Evolutionary conservation across 1,139 yeast species (phyloP).

Genomic region (Blastobotrys ciferrii): DNA sequence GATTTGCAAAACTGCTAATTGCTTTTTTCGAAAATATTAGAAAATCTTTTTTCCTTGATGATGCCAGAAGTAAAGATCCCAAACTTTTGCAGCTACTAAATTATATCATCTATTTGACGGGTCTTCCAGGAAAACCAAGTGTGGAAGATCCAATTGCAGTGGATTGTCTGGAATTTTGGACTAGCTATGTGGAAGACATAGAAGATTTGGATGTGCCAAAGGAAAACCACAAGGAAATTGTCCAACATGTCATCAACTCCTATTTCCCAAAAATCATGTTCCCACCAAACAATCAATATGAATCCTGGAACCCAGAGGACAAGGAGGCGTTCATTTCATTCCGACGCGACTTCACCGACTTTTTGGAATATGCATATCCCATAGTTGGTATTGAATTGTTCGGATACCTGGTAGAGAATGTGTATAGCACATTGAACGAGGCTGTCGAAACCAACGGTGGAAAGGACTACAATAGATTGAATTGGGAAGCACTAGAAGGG

Average conservation of each 20-base stretch:
- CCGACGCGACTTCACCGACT: conserved; percentile 71
- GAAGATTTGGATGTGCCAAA: conserved; percentile 49
- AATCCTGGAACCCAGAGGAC: conserved; percentile 31
- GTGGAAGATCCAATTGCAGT: conserved; percentile 65
- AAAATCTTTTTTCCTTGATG: conserved; percentile 7
- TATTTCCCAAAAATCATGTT: conserved; percentile 65
- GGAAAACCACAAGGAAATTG: conserved; percentile 39
- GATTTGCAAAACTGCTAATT: conserved; percentile 12
- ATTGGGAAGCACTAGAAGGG: conserved; percentile 59
- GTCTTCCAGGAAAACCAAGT: conserved; percentile 59
- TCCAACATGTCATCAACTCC: conserved; percentile 48
- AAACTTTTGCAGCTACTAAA: conserved; percentile 24
- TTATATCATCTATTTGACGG: conserved; percentile 53
- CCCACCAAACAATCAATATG: conserved; percentile 31
- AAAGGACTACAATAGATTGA: conserved; percentile 13
- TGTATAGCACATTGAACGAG: conserved; percentile 26
- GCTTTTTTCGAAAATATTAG: conserved; percentile 14
- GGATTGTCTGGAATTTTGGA: conserved; percentile 78
- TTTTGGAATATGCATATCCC: conserved; percentile 68
- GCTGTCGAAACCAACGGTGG: background rate
- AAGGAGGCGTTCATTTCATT: conserved; percentile 62
- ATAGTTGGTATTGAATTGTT: conserved; percentile 58
- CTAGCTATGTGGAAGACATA: conserved; percentile 62
- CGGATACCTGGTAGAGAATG: conserved; percentile 47
- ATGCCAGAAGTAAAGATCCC: conserved; percentile 14